Conservation (phyloP, 345 rosid species). For the Euphorbia tirucalli region DNA sequence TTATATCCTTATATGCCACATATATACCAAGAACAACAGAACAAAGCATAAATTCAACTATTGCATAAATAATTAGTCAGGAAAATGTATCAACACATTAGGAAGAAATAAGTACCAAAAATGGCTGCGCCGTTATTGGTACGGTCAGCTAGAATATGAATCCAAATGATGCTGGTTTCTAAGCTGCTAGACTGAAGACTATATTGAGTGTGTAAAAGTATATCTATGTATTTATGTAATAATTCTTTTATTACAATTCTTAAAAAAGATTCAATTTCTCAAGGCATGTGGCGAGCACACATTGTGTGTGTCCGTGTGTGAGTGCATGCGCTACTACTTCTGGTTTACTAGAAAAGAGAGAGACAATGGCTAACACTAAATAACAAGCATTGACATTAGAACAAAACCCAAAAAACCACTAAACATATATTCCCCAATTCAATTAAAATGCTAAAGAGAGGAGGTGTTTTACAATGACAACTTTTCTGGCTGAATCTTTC, state of each 20-base stretch:
- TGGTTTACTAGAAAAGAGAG: neutral
- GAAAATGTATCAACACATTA: neutral
- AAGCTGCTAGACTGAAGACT: neutral
- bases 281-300: neutral
- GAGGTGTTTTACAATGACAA: neutral
- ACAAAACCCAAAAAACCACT: neutral
- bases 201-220: neutral
- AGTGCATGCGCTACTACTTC: no score
- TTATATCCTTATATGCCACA: neutral
- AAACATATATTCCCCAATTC: no score
- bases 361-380: neutral
- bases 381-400: neutral
- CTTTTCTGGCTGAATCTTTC: neutral
- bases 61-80: neutral
- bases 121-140: neutral
- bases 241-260: neutral
- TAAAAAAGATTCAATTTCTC: neutral
- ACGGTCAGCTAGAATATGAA: neutral
- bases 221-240: neutral
- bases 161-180: neutral
- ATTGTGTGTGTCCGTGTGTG: neutral
- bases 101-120: neutral
- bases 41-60: neutral
- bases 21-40: conserved; percentile 5
- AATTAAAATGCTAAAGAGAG: neutral